Percentiles rank a stretch among this genome's conserved stretches.
These are phyloP conservation scores for Isoetes taiwanensis DNA, from an alignment of 75 land plant species.

Conservation along the genomic window DNA sequence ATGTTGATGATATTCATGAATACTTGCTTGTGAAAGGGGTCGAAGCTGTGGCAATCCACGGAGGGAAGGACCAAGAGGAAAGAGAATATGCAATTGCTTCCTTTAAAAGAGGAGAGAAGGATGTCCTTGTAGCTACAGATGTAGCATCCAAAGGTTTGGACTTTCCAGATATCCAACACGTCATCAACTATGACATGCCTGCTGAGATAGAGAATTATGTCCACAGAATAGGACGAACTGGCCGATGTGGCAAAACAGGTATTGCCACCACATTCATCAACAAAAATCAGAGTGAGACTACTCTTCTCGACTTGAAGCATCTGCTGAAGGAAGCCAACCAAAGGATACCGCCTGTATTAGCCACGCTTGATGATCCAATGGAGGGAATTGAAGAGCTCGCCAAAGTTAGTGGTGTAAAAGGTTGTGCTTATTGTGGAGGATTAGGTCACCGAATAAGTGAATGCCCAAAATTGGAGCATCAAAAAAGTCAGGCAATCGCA, in stretches of 20 bases:
- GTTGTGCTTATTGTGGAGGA: constrained; percentile 93
- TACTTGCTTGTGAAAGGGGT: constrained; percentile 87
- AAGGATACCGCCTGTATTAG: constrained; percentile 76
- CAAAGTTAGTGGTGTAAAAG: constrained; percentile 72
- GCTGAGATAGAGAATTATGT: constrained; percentile 93
- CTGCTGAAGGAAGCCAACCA: constrained; percentile 88
- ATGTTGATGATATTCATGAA: constrained; percentile 91
- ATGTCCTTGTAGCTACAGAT: constrained; percentile 87
- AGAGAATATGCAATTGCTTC: constrained; percentile 76
- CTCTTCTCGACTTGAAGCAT: constrained; percentile 85
- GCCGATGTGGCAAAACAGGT: constrained; percentile 93
- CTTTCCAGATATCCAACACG: constrained; percentile 93
- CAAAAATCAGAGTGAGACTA: constrained; percentile 85
- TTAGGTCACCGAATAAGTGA: constrained; percentile 82
- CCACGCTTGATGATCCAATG: constrained; percentile 81
- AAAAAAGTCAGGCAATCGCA: constrained; percentile 73
- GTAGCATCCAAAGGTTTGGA: constrained; percentile 89
- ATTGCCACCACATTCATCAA: constrained; percentile 92
- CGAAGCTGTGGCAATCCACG: constrained; percentile 86
- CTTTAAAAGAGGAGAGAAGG: constrained; percentile 74
- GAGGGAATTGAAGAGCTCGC: constrained; percentile 68
- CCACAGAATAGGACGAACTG: constrained; percentile 86
- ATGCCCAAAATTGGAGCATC: constrained; percentile 86
- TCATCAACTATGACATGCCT: constrained; percentile 93
- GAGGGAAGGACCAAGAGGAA: constrained; percentile 94